These are phyloP conservation scores for Stylosanthes scabra DNA, from an alignment of 331 rosid genomes.

Conservation along the genomic window DNA sequence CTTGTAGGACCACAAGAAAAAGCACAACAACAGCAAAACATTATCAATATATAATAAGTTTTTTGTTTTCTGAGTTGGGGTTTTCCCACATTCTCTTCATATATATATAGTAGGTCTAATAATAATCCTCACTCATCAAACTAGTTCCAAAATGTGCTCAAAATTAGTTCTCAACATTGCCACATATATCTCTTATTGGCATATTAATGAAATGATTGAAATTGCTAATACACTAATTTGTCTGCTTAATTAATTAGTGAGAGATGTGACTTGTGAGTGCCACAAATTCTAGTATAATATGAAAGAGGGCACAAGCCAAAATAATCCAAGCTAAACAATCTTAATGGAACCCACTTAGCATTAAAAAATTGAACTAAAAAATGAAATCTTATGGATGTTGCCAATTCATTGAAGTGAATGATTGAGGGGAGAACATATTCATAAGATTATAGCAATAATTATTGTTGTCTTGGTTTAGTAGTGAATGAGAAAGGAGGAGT, in stretches of 20 bases:
- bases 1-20: conserved; percentile 45
- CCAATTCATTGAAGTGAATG: conserved; percentile 84
- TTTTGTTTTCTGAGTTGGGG: background rate
- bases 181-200: conserved; percentile 15
- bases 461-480: conserved; percentile 50
- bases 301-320: conserved; percentile 39
- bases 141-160: background rate
- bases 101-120: background rate
- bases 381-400: conserved; percentile 78
- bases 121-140: background rate
- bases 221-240: conserved; percentile 29
- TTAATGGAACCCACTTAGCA: conserved; percentile 59
- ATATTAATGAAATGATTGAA: conserved; percentile 39
- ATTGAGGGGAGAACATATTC: conserved; percentile 48
- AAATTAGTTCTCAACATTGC: too few species aligned
- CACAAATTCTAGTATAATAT: conserved; percentile 42
- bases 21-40: conserved; percentile 33
- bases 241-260: conserved; percentile 18
- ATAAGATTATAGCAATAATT: conserved; percentile 19
- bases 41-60: conserved; percentile 24
- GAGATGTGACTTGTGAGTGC: conserved; percentile 35
- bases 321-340: conserved; percentile 50
- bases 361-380: conserved; percentile 48
- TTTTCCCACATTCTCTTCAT: conserved; percentile 14
- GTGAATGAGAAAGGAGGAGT: conserved; percentile 38